Evolutionary conservation across 2,329 filamentous ascomycete species (phyloP).

Genomic region (Myriosclerotinia curreyana): DNA sequence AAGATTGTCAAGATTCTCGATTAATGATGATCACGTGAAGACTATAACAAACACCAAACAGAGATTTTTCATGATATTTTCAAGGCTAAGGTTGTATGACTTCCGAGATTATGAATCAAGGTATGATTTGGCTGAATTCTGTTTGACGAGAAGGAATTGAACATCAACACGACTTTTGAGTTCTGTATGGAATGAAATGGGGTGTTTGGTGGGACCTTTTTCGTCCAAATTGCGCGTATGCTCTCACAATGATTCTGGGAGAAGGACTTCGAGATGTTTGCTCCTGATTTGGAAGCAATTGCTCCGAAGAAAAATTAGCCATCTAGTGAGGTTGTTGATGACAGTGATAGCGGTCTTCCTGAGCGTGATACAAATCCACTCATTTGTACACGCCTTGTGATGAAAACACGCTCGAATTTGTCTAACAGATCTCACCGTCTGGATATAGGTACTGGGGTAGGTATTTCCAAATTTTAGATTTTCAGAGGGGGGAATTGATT

Average conservation of each 20-base stretch:
- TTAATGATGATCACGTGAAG: slow-evolving; percentile 2
- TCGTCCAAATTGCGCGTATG: not conserved
- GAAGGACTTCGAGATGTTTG: not conserved
- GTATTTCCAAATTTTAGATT: not conserved
- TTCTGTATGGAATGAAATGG: not conserved
- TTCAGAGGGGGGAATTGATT: not conserved
- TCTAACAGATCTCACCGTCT: not conserved
- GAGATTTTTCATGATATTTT: not conserved
- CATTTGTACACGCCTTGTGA: not conserved
- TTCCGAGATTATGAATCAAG: not conserved
- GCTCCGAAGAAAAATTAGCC: not conserved
- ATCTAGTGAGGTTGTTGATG: not conserved
- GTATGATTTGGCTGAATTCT: not conserved
- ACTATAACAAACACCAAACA: not conserved
- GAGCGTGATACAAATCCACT: not conserved
- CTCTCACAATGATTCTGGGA: not conserved
- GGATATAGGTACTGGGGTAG: not conserved
- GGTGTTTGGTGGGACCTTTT: not conserved
- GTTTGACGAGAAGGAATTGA: not conserved
- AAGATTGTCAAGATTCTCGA: too few relatives aligned
- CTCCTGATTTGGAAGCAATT: not conserved
- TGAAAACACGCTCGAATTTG: too few relatives aligned
- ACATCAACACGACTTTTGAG: not conserved
- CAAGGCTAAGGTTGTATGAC: not conserved
- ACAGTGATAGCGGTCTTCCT: not conserved